These are phyloP conservation scores for Pyricularia sp. DNA, from an alignment of 2,329 filamentous ascomycete species.

Conservation along the genomic window DNA sequence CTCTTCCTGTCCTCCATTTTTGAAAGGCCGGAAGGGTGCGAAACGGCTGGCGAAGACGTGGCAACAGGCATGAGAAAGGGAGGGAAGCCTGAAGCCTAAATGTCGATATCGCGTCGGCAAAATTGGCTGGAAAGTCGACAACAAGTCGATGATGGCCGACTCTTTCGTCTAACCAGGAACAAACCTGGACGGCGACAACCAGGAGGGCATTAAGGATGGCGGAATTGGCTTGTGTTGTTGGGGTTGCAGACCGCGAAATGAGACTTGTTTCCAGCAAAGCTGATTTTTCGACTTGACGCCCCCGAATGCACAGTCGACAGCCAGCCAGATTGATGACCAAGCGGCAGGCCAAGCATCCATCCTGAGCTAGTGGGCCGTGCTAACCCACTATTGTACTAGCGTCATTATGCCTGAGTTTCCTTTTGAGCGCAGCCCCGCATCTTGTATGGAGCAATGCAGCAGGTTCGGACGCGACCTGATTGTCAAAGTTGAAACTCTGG, in stretches of 20 bases:
- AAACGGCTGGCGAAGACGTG: conserved; percentile 58
- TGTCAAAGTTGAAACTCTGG: neutral
- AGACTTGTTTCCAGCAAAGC: neutral
- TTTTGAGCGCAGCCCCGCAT: neutral
- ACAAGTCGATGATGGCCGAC: neutral
- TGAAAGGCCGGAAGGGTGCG: conserved; percentile 71
- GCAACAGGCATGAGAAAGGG: conserved; percentile 77
- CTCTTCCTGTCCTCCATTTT: conserved; percentile 99
- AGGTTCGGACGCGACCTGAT: neutral
- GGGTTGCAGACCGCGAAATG: neutral
- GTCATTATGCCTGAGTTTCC: neutral
- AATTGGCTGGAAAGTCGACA: neutral
- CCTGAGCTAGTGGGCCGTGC: neutral
- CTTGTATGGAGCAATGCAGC: neutral
- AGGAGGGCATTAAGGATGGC: neutral
- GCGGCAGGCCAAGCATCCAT: neutral
- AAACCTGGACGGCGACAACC: neutral
- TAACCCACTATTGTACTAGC: neutral
- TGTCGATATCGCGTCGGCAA: neutral
- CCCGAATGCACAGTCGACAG: neutral
- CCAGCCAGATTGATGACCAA: neutral
- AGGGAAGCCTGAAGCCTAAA: conserved; percentile 5
- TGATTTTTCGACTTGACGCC: neutral
- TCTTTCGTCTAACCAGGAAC: neutral
- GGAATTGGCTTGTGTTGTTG: neutral